A percentile compares a stretch with the other conserved stretches of the same genome.
phyloP scores from a whole-genome alignment of 768 basidiomycete species.

The Amanita rimosa region DNA sequence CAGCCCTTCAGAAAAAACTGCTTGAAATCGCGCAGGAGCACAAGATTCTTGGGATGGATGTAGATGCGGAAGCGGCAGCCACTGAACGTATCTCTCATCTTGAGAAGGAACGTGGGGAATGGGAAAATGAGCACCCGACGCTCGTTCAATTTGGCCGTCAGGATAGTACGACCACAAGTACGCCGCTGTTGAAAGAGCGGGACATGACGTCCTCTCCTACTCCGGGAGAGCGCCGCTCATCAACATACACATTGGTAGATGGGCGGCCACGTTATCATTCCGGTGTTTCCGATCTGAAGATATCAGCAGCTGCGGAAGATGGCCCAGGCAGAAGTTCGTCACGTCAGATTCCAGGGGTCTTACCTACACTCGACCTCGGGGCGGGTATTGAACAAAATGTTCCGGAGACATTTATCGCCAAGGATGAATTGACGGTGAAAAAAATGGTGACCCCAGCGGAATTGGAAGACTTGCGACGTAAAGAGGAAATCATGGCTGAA shows the following conservation, averaged over 20 bases:
- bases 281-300: conserved; percentile 64
- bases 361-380: conserved; percentile 70
- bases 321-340: conserved; percentile 27
- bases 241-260: conserved; percentile 40
- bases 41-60: conserved; percentile 43
- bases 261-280: conserved; percentile 51
- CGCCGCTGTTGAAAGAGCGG: conserved; percentile 57
- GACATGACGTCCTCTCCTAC: conserved; percentile 36
- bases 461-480: conserved; percentile 50
- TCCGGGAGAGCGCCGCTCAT: conserved; percentile 35
- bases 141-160: conserved; percentile 48
- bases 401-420: conserved; percentile 56
- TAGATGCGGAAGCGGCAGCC: conserved; percentile 66
- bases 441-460: conserved; percentile 29
- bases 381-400: conserved; percentile 65
- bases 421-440: conserved; percentile 22
- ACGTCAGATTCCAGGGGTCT: conserved; percentile 42
- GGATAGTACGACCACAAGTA: conserved; percentile 51
- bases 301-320: conserved; percentile 53
- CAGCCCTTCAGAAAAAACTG: conserved; percentile 68
- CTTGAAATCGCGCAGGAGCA: conserved; percentile 72
- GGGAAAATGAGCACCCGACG: conserved; percentile 80
- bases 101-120: conserved; percentile 62
- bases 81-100: conserved; percentile 57
- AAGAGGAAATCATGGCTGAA: conserved; percentile 63